Evolutionary conservation across 257 asterid genomes (phyloP), one percentile per base, ranked within the genome.

Genomic region (Solanum piurae): DNA sequence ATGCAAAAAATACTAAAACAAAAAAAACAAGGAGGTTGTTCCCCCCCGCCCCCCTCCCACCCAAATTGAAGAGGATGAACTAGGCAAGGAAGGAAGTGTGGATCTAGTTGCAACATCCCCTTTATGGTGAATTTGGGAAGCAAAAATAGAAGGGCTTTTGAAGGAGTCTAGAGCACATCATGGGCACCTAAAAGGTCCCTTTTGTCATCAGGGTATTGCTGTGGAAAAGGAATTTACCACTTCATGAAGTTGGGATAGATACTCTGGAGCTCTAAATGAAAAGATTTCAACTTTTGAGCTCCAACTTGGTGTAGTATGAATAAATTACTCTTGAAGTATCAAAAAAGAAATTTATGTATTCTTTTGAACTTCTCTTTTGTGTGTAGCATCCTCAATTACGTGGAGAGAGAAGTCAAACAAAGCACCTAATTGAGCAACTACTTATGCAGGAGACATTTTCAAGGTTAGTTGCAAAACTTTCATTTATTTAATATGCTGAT

Each of bases 381-480:
- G 89, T 86, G 5, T 90, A 87, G 89, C 94, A 89, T 33, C 74
- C 91, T 89, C 92, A 85, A 69, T 84, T 89, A 69, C 87, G 79
- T 83, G 71, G 73, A 86, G 83, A 86, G 92, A 91, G 88, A 88
- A 93, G 90, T 86, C 93, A 93, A 87, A 92, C 93, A 68, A 96
- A 96, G 89, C 90, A 73, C 88, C 86, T 91, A 73, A 93, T 97
- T 46, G 98, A 94, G 89, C 93, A 91, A 75, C 96, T 97, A 89
- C 92, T 97, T 83, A 74, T 86, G 95, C 92, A 88, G 89, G 99
- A 94, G 88, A 92, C 92, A 12, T 95, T 94, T 89, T 93, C 99
- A 58, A 93, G 99, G 99, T 97, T 93, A 88, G 66, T 55, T 25
- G 37, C 52, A 46, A 72, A 86, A 46, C n/a, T 77, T 85, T 31